Evolutionary conservation across 2,329 filamentous ascomycete genomes (phyloP), one percentile per base, ranked within the genome.

Genomic region (Penicillium sp.): DNA sequence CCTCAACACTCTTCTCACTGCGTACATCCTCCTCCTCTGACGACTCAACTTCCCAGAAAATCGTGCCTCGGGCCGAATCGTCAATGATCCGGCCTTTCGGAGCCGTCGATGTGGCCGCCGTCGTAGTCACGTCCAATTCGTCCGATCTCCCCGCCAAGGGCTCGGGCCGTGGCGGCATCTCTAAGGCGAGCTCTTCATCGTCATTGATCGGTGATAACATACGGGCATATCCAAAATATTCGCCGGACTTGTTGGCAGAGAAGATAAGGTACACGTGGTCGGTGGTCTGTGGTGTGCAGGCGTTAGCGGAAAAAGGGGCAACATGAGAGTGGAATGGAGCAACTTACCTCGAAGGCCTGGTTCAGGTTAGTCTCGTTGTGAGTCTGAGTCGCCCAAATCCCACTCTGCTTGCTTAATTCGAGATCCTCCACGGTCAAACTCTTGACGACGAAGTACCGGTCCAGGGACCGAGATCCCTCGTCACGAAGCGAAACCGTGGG

Each of bases 161-260:
- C 52, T 87, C 83, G 6, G 78, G 75, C 57, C 83, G 82, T 1
- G 83, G 83, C 4, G 83, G 82, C 68, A 89, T 86, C 63, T 87
- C 79, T 42, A 88, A 82, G 0, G 83, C 81, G 1, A 84, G 81
- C 0, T 79, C 78, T 9, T 86, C 83, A 58, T 95, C 87, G 47
- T 91, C 81, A 59, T 87, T 84, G 62, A 96, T 95, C 3, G 83
- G 76, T 20, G 92, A 95, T 8, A 78, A 75, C 92, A 97, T 97
- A 32, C 87, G 83, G 18, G 91, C 92, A 64, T 95, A 96, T 18
- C 92, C 92, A 71, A 93, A 96, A 66, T 96, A 97, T 69, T 96
- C 92, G 10, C 92, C 92, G 0, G 92, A 96, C 65, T 96, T 96
- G 70, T 97, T 97, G 10, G 92, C 92, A 1, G 92, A 97, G 68